Conservation (phyloP, 2,329 filamentous ascomycete species). For the Verticillium zaregamsianum region DNA sequence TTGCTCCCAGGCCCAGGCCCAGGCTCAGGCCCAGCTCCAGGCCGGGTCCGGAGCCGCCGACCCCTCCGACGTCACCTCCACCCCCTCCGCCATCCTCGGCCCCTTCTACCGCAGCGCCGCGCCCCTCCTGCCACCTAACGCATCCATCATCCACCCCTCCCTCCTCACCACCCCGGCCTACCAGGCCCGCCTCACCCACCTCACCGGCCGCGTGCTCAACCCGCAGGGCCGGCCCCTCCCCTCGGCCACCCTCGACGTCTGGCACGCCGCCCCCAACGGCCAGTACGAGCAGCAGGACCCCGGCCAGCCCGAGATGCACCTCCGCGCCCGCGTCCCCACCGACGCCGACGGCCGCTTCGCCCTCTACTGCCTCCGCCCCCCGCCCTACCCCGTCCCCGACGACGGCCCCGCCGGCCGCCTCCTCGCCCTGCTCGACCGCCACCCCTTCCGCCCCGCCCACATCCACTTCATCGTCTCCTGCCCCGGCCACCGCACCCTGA, state of each 20-base stretch:
- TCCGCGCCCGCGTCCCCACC: slow-evolving; percentile 68
- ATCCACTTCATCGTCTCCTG: slow-evolving; percentile 34
- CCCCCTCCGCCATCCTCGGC: slow-evolving; percentile 63
- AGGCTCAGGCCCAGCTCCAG: slow-evolving; percentile 21
- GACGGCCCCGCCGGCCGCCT: slow-evolving; percentile 24
- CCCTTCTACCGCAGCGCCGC: slow-evolving; percentile 67
- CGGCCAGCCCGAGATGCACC: slow-evolving; percentile 66
- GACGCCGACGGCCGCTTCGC: slow-evolving; percentile 60
- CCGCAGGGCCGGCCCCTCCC: slow-evolving; percentile 50
- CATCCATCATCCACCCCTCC: slow-evolving; percentile 43
- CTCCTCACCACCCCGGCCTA: slow-evolving; percentile 19
- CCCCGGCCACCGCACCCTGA: slow-evolving; percentile 55
- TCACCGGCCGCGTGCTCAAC: slow-evolving; percentile 53
- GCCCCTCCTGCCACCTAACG: slow-evolving; percentile 52
- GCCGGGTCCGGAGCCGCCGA: neutral
- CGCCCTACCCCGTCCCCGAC: slow-evolving; percentile 42
- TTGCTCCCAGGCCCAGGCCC: neutral
- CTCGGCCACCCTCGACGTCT: slow-evolving; percentile 55
- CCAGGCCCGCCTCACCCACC: slow-evolving; percentile 44
- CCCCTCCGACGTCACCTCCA: slow-evolving; percentile 28
- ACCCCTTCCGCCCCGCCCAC: slow-evolving; percentile 27
- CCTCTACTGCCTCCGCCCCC: slow-evolving; percentile 58
- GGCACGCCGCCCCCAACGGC: slow-evolving; percentile 60
- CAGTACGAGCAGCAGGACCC: slow-evolving; percentile 71
- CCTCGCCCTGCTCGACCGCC: slow-evolving; percentile 23